These are phyloP conservation scores for Chenopodium album DNA, from an alignment of 148 eudicot species.

Conservation along the genomic window DNA sequence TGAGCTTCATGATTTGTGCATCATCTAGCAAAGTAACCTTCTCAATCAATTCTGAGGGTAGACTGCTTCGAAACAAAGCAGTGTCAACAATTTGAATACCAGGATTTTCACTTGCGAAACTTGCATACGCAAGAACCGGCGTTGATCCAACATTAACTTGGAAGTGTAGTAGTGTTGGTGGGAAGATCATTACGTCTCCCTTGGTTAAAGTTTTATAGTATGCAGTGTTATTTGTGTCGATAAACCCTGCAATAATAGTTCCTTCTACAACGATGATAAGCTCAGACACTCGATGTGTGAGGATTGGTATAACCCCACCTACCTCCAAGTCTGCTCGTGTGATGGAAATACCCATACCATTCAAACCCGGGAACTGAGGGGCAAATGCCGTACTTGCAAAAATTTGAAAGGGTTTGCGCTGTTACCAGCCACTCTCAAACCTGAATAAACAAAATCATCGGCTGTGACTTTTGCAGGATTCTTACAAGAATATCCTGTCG, in stretches of 20 bases:
- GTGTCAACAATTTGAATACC: not conserved
- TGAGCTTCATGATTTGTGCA: constrained; percentile 3
- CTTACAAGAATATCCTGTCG: constrained; percentile 11
- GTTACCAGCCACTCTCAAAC: not conserved
- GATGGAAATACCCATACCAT: not conserved
- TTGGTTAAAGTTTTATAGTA: not conserved
- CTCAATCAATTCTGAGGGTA: constrained; percentile 6
- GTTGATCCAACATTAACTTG: not conserved
- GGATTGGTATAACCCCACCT: not conserved
- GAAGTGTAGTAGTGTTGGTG: constrained; percentile 3
- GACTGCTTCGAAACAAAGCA: not conserved
- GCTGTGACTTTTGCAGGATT: constrained; percentile 3
- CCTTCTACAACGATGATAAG: not conserved
- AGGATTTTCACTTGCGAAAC: not conserved
- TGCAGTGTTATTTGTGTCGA: not conserved
- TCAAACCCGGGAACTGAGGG: not conserved
- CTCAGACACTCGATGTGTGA: constrained; percentile 8
- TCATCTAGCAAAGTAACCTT: constrained; percentile 11
- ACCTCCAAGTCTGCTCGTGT: not conserved
- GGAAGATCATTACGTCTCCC: constrained; percentile 12
- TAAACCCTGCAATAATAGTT: constrained; percentile 3
- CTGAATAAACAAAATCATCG: constrained; percentile 1
- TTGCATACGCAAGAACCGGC: not conserved
- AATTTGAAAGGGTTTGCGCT: not conserved
- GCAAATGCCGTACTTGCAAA: not conserved